Conservation (phyloP, 192 early-diverging fungal genomes). For the Cladochytrium replicatum region DNA sequence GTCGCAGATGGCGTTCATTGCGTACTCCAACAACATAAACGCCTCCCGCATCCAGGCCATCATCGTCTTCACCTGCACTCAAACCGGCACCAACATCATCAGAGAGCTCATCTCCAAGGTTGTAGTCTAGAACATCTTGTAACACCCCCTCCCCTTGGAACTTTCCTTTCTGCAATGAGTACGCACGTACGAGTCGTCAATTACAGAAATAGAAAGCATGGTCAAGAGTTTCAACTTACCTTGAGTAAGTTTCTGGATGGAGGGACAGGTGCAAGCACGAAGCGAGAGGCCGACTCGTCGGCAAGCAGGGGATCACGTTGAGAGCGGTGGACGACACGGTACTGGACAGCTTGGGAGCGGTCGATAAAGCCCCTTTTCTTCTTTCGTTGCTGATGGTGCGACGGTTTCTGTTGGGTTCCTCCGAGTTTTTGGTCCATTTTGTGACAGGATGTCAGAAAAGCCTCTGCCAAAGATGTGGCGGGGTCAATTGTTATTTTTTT, state of each 20-base stretch:
- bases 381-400: too few species aligned
- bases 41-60: too few species aligned
- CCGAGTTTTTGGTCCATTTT: too few species aligned
- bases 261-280: constrained; percentile 71
- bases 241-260: constrained; percentile 52
- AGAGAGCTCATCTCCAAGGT: too few species aligned
- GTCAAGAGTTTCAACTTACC: constrained; percentile 17
- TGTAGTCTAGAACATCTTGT: constrained; percentile 12
- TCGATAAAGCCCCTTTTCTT: constrained; percentile 76
- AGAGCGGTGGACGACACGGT: constrained; percentile 88
- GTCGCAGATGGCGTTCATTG: too few species aligned
- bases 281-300: constrained; percentile 63
- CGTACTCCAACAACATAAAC: too few species aligned
- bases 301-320: constrained; percentile 85
- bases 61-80: constrained; percentile 11
- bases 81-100: too few species aligned
- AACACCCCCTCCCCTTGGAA: constrained; percentile 19
- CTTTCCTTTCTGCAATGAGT: constrained; percentile 11
- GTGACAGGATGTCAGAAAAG: too few species aligned
- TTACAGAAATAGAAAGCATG: constrained; percentile 10
- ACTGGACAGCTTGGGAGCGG: constrained; percentile 71
- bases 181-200: neutral
- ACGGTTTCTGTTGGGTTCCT: too few species aligned
- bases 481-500: too few species aligned
- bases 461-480: too few species aligned